Base-by-base conservation (phyloP, 495 filamentous ascomycete species). In the Pyrenula aspistea region DNA sequence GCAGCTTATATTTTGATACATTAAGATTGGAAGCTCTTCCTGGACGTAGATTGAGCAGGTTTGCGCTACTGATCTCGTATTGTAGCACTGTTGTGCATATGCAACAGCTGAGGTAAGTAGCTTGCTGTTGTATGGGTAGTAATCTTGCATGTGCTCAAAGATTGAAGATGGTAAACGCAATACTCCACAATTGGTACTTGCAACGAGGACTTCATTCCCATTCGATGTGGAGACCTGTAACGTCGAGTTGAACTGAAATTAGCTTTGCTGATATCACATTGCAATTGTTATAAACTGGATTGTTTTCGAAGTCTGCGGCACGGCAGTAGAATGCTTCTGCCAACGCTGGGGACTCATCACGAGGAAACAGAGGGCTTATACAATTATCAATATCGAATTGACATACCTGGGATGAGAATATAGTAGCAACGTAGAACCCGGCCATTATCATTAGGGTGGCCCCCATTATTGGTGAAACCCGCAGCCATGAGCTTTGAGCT, bases 371-470 rank as follows among this genome's bases (percentile, higher is more conserved):
- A 15, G 15, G 15, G 4, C 15, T 4, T 8, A 42, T 42, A 15
- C 4, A 8, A 42, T 15, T 42, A 15, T 42, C 31, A 42, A 42
- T 8, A 8, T n/a, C n/a, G n/a, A n/a, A n/a, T 42, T 15, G 15
- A 42, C 31, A 42, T 42, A 63, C 47, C n/a, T 47, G 51, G 11
- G 61, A 56, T 2, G 58, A 60, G 55, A 56, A 63, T 2, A 55
- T 53, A 56, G 51, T 49, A n/a, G 61, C 58, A 12, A 47, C 10
- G 2, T 49, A 48, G 19, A 25, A 57, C n/a, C 22, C 48, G 15
- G 49, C 49, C 15, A 15, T 42, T 4, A 42, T 42, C 4, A 42
- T 4, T 42, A 25, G 22, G 49, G 31, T 50, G 15, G 56, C 20
- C 1, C 58, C 23, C 12, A 8, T 24, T n/a, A 61, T 23, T 1